Evolutionary conservation across 768 basidiomycete genomes (phyloP).

Genomic region (Saitozyma sp.): DNA sequence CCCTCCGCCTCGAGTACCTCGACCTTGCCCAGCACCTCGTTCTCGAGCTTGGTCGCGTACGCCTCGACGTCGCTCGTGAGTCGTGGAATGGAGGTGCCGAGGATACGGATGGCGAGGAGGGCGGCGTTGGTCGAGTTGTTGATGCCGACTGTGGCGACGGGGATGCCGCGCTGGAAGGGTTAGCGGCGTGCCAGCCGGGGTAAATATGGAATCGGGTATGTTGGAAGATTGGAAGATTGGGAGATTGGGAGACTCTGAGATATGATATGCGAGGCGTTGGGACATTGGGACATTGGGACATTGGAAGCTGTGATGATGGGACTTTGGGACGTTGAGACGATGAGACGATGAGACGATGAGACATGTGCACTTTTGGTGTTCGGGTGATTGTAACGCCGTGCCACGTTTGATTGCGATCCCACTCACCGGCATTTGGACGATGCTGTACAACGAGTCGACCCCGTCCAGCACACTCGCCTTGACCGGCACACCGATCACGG

Average conservation of each 20-base stretch:
- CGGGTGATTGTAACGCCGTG: too few relatives aligned
- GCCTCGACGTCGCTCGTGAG: conserved; percentile 68
- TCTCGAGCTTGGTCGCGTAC: conserved; percentile 69
- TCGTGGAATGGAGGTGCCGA: conserved; percentile 70
- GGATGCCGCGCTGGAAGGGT: conserved; percentile 75
- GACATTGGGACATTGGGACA: too few relatives aligned
- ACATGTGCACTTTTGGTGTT: too few relatives aligned
- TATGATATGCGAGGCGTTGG: too few relatives aligned
- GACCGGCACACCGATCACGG: conserved; percentile 95
- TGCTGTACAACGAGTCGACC: conserved; percentile 93
- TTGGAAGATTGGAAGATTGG: too few relatives aligned
- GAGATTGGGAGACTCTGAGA: too few relatives aligned
- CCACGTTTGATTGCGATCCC: too few relatives aligned
- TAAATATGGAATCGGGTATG: not conserved
- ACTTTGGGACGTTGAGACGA: not conserved
- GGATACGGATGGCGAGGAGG: conserved; percentile 81
- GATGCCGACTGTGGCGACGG: conserved; percentile 95
- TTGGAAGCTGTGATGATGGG: too few relatives aligned
- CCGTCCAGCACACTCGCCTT: conserved; percentile 91
- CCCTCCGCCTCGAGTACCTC: conserved; percentile 73
- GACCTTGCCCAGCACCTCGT: conserved; percentile 76
- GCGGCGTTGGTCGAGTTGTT: conserved; percentile 94
- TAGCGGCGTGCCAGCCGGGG: not conserved
- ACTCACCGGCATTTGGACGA: conserved; percentile 97
- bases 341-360: too few relatives aligned